Base-by-base conservation (phyloP, 202 grass and related monocot genomes). In the Eragrostis tef region DNA sequence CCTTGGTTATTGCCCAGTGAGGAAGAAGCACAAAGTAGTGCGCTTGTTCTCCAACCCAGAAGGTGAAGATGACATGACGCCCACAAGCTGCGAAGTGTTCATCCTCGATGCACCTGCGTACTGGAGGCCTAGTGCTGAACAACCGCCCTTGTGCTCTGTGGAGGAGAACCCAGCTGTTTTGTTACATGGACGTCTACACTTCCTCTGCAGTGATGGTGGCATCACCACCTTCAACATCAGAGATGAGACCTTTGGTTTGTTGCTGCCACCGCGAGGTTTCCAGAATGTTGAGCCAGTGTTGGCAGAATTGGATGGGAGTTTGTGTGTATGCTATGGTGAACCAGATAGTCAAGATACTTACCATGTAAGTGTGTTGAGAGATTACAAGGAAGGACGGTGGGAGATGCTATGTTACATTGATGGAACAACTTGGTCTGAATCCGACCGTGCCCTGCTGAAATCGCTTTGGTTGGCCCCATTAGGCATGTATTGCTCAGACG, bases 281-380 rank as follows among this genome's bases (percentile, higher is more conserved):
- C 34, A 39, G 11, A 45, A 1, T 0, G 3, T 49, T 0, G 0
- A 16, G 13, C 12, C 25, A 7, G 25, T 56, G 19, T 6, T 87
- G 22, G 82, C 56, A 43, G 64, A 77, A 29, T 46, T 87, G 54
- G 72, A 82, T 21, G 79, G 72, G 24, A 71, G 72, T 34, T 76
- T 82, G 14, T 82, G 85, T 20, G 0, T 87, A 0, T 71, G 64
- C 54, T 57, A 41, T 24, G 21, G 2, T 39, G 34, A 39, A 39
- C 34, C 34, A 39, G 34, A 29, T 22, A 50, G 17, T 3, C 24
- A 74, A 5, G 20, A 24, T 39, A 39, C 34, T 5, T 82, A 31
- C 7, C 64, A n/a, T 48, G 16, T 86, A 10, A 53, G 21, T 66
- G 1, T 70, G 1, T 52, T 81, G 1, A 63, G 31, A 47, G 73